Evolutionary conservation across 306 rosid genomes (phyloP).

Genomic region (Cyclanthera cordifolia): DNA sequence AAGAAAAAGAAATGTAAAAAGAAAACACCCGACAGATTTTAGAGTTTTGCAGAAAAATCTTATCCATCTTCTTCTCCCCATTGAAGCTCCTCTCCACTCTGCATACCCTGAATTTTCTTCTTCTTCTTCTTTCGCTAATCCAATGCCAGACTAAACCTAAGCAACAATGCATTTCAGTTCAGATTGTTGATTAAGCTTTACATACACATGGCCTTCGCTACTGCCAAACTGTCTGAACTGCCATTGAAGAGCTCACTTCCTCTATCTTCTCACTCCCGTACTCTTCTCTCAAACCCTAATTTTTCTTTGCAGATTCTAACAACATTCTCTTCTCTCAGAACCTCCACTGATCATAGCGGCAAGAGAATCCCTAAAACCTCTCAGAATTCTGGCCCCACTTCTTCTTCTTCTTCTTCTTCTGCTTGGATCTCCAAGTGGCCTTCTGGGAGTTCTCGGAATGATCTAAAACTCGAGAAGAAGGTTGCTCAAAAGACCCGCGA

Average conservation of each 20-base stretch:
- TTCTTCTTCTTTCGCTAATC: constrained; percentile 17
- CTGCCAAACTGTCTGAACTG: constrained; percentile 39
- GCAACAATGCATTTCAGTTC: not conserved
- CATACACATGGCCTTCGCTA: constrained; percentile 38
- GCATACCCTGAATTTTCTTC: not conserved
- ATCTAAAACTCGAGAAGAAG: constrained; percentile 17
- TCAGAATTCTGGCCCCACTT: constrained; percentile 24
- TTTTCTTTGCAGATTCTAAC: constrained; percentile 39
- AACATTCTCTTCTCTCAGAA: constrained; percentile 19
- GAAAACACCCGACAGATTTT: not conserved
- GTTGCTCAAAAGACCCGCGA: constrained; percentile 14
- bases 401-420: constrained; percentile 51
- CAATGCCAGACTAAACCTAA: constrained; percentile 11
- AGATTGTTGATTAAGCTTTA: not conserved
- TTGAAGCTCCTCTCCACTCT: not conserved
- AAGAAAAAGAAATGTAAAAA: not conserved
- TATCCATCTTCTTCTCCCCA: constrained; percentile 18
- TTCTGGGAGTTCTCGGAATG: constrained; percentile 20
- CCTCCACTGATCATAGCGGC: constrained; percentile 15
- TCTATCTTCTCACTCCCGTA: constrained; percentile 22
- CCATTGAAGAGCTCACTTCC: constrained; percentile 42
- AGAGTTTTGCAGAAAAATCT: constrained; percentile 17
- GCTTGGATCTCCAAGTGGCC: constrained; percentile 61
- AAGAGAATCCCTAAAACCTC: constrained; percentile 21
- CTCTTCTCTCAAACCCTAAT: constrained; percentile 37